Percentiles rank a stretch among this genome's conserved stretches.
Evolutionary conservation across 345 rosid species (phyloP).

Genomic region (Eucalyptus tenuipes): DNA sequence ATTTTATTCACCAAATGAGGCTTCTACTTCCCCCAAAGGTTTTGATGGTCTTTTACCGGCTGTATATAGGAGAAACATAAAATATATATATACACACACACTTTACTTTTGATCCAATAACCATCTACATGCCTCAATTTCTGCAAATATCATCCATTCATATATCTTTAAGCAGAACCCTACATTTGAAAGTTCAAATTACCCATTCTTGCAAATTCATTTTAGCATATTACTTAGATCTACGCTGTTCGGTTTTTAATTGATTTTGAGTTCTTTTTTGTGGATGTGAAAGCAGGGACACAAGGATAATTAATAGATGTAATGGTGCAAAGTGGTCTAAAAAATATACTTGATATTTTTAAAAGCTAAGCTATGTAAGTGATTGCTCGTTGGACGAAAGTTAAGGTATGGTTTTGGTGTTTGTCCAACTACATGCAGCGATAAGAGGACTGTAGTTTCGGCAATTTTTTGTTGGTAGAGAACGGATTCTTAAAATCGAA

Average conservation of each 20-base stretch:
- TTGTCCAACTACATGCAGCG: not conserved
- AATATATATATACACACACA: no score
- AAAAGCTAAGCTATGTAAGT: not conserved
- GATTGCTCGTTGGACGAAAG: not conserved
- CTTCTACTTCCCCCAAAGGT: not conserved
- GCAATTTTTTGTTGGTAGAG: not conserved
- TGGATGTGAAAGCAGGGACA: not conserved
- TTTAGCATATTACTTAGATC: not conserved
- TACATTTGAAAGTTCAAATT: not conserved
- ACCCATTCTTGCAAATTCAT: not conserved
- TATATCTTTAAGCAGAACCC: not conserved
- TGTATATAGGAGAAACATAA: not conserved
- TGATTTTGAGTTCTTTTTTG: not conserved
- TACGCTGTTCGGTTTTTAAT: not conserved
- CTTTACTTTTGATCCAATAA: not conserved
- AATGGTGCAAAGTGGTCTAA: not conserved
- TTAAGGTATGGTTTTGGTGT: not conserved
- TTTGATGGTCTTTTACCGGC: not conserved
- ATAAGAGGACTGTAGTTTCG: not conserved
- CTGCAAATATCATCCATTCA: not conserved
- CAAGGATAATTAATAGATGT: not conserved
- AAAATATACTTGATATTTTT: not conserved
- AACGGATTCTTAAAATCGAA: not conserved
- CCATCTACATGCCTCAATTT: not conserved
- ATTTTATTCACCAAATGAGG: not conserved